These are phyloP conservation scores for Lachancea kluyveri DNA, from an alignment of 805 yeast species.

Conservation along the genomic window DNA sequence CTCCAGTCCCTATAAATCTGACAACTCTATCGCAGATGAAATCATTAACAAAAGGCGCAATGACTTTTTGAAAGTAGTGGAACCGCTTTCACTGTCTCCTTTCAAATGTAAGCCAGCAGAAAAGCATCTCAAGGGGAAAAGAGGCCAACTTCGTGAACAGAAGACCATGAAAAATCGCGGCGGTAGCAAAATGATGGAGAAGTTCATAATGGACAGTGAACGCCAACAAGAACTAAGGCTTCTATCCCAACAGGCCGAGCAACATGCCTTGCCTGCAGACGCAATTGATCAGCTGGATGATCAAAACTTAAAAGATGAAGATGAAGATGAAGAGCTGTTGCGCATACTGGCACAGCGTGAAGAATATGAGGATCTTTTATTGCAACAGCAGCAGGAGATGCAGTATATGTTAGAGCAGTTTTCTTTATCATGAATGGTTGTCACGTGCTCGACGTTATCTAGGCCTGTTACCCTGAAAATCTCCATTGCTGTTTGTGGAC, in stretches of 20 bases:
- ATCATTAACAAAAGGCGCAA: too few species aligned
- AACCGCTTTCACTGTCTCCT: too few species aligned
- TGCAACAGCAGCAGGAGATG: slow-evolving; percentile 7
- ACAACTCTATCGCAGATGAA: too few species aligned
- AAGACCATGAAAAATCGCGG: slow-evolving; percentile 15
- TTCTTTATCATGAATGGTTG: not conserved
- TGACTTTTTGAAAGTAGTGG: too few species aligned
- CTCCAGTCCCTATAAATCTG: too few species aligned
- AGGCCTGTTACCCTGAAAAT: too few species aligned
- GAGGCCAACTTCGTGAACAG: slow-evolving; percentile 8
- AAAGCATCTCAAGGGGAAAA: too few species aligned
- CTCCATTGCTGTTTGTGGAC: too few species aligned
- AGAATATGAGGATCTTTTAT: slow-evolving; percentile 4
- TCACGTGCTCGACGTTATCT: too few species aligned
- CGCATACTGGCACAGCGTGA: slow-evolving; percentile 6
- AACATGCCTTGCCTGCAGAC: slow-evolving; percentile 17
- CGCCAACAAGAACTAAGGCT: slow-evolving; percentile 11
- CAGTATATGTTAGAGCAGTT: slow-evolving; percentile 7
- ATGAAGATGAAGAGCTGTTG: slow-evolving; percentile 26
- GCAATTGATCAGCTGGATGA: slow-evolving; percentile 15
- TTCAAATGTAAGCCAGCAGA: too few species aligned
- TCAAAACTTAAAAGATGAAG: slow-evolving; percentile 13
- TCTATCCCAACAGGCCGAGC: slow-evolving; percentile 16
- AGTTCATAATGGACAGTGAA: slow-evolving; percentile 23
- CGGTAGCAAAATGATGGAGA: slow-evolving; percentile 24